These are phyloP conservation scores for Coemansia sp. DNA, from an alignment of 192 early-diverging fungal species.

Conservation along the genomic window DNA sequence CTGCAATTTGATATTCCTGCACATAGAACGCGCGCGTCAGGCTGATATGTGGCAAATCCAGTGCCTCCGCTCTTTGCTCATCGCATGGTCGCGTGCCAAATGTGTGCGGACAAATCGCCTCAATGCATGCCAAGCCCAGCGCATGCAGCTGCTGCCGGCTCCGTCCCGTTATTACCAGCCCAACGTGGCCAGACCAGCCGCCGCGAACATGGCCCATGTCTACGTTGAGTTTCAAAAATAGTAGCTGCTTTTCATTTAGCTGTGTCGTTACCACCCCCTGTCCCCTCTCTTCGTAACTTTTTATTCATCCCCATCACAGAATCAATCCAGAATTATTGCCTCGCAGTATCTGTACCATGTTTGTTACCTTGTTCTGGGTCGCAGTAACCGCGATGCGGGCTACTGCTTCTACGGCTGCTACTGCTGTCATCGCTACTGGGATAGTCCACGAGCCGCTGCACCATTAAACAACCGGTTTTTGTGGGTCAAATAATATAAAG, in stretches of 20 bases:
- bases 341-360: slow-evolving; percentile 5
- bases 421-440: slow-evolving; percentile 41
- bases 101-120: not conserved
- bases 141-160: slow-evolving; percentile 20
- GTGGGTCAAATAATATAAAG: no score
- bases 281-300: not conserved
- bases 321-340: no score
- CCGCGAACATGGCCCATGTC: slow-evolving; percentile 43
- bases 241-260: not conserved
- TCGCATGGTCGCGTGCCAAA: no score
- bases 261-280: slow-evolving; percentile 2
- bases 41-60: slow-evolving; percentile 37
- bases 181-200: slow-evolving; percentile 47
- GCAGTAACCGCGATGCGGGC: slow-evolving; percentile 9
- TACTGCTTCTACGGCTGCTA: slow-evolving; percentile 23
- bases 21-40: slow-evolving; percentile 48
- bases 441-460: slow-evolving; percentile 36
- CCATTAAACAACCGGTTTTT: slow-evolving; percentile 8
- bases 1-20: slow-evolving; percentile 46
- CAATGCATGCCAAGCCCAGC: slow-evolving; percentile 18
- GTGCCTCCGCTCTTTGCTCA: slow-evolving; percentile 4
- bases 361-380: slow-evolving; percentile 20
- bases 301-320: not conserved
- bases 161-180: slow-evolving; percentile 18
- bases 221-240: not conserved